phyloP scores from a whole-genome alignment of 164 flowering plant species.

The Magnolia officinalis region DNA sequence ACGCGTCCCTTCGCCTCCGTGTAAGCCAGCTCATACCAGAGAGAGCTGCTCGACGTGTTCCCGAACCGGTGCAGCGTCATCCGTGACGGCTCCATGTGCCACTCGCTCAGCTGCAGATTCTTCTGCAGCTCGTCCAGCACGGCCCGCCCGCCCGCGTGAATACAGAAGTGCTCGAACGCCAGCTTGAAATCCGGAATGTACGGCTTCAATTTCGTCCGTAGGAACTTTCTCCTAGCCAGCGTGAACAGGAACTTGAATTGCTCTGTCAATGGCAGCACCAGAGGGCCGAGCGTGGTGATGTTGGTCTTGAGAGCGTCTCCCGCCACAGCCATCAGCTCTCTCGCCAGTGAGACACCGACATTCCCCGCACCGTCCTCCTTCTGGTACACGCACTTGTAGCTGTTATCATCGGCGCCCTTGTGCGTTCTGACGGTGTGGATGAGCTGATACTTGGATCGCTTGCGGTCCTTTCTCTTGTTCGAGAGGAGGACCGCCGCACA shows the following conservation, averaged over 20 bases:
- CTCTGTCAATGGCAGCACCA: slow-evolving; percentile 63
- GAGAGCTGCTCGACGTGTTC: slow-evolving; percentile 63
- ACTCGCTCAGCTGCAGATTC: slow-evolving; percentile 59
- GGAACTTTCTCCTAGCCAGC: slow-evolving; percentile 42
- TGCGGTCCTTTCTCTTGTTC: slow-evolving; percentile 40
- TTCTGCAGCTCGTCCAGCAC: slow-evolving; percentile 75
- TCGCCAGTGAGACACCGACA: slow-evolving; percentile 63
- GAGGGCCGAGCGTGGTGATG: slow-evolving; percentile 76
- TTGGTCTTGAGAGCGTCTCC: slow-evolving; percentile 80
- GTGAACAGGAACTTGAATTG: slow-evolving; percentile 65
- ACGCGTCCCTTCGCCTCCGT: slow-evolving; percentile 77
- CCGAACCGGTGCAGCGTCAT: slow-evolving; percentile 91
- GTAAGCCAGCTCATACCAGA: slow-evolving; percentile 54
- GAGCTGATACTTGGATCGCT: slow-evolving; percentile 61
- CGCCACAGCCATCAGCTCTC: slow-evolving; percentile 83
- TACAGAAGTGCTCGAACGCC: slow-evolving; percentile 64
- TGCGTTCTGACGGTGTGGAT: slow-evolving; percentile 78
- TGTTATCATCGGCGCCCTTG: slow-evolving; percentile 62
- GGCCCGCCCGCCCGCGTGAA: slow-evolving; percentile 78
- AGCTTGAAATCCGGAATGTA: slow-evolving; percentile 77
- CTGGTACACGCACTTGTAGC: slow-evolving; percentile 70
- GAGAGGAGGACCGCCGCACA: slow-evolving; percentile 77
- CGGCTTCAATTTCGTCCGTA: slow-evolving; percentile 58
- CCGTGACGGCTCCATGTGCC: slow-evolving; percentile 87
- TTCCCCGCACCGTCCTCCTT: slow-evolving; percentile 58